phyloP scores from a whole-genome alignment of 2,329 filamentous ascomycete genomes.

The Xylaria arbuscula region DNA sequence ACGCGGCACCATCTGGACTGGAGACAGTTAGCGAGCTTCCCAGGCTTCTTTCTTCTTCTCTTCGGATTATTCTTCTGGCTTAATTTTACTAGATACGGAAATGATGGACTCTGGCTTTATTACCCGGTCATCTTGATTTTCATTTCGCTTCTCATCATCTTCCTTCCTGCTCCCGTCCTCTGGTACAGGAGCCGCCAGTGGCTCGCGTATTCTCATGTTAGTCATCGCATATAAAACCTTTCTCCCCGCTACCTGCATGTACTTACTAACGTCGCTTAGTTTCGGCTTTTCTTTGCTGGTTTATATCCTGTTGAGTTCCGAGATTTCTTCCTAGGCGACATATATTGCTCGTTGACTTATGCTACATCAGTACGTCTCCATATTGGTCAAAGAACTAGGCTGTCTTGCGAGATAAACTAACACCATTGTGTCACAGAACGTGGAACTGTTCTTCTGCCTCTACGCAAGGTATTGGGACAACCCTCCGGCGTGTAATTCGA shows the following conservation, averaged over 20 bases:
- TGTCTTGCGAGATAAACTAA: not conserved
- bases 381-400: not conserved
- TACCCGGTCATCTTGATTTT: conserved; percentile 85
- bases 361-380: conserved; percentile 76
- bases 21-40: conserved; percentile 87
- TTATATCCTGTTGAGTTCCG: conserved; percentile 95
- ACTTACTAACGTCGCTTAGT: conserved; percentile 63
- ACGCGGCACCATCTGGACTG: conserved; percentile 87
- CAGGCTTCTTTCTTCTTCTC: conserved; percentile 82
- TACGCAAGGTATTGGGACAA: conserved; percentile 83
- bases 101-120: conserved; percentile 78
- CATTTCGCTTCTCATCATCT: conserved; percentile 73
- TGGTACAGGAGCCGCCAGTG: conserved; percentile 83
- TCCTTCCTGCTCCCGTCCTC: conserved; percentile 79
- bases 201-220: conserved; percentile 89
- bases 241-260: not conserved
- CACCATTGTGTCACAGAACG: conserved; percentile 67
- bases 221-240: conserved; percentile 49
- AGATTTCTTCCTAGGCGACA: conserved; percentile 97
- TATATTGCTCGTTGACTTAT: conserved; percentile 96
- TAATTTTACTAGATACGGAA: conserved; percentile 80
- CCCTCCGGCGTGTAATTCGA: conserved; percentile 84
- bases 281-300: conserved; percentile 85
- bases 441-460: conserved; percentile 93
- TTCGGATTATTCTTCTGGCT: conserved; percentile 87